Conservation (phyloP, 2,329 filamentous ascomycete genomes). For the Pestalotiopsis sp. region DNA sequence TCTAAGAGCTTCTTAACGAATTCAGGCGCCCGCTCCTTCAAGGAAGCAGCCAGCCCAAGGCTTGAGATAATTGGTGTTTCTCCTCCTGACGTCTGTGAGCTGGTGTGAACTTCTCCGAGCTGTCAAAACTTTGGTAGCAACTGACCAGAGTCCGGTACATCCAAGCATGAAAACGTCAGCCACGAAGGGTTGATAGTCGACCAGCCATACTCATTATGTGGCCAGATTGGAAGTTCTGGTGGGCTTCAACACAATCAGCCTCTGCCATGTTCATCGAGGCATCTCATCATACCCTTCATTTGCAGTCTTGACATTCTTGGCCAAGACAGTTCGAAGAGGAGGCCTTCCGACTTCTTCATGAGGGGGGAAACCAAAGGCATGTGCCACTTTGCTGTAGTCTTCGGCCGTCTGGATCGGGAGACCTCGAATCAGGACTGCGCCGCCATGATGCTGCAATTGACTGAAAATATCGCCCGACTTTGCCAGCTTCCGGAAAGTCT, state of each 20-base stretch:
- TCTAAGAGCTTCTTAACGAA: slow-evolving; percentile 30
- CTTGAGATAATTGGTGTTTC: slow-evolving; percentile 36
- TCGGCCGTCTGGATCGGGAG: slow-evolving; percentile 32
- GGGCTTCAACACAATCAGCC: slow-evolving; percentile 20
- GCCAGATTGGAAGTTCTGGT: slow-evolving; percentile 40
- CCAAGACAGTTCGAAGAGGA: slow-evolving; percentile 33
- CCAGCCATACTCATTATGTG: slow-evolving; percentile 41
- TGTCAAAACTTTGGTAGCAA: neutral
- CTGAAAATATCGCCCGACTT: slow-evolving; percentile 28
- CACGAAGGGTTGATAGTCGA: slow-evolving; percentile 38
- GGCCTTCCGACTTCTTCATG: slow-evolving; percentile 38
- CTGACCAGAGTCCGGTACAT: slow-evolving; percentile 23
- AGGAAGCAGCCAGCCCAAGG: slow-evolving; percentile 28
- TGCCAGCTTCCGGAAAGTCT: slow-evolving; percentile 19
- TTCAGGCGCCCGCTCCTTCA: slow-evolving; percentile 28
- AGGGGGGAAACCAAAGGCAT: slow-evolving; percentile 36
- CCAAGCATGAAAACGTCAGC: slow-evolving; percentile 34
- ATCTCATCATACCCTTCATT: slow-evolving; percentile 33
- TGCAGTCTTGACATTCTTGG: slow-evolving; percentile 38
- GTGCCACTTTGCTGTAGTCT: slow-evolving; percentile 36
- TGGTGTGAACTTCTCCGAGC: neutral
- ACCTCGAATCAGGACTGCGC: slow-evolving; percentile 35
- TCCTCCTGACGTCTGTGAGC: slow-evolving; percentile 25
- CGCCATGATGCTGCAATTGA: slow-evolving; percentile 31
- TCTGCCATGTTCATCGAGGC: neutral